Evolutionary conservation across 306 rosid species (phyloP).

Genomic region (Oxytropis ochrocephala): DNA sequence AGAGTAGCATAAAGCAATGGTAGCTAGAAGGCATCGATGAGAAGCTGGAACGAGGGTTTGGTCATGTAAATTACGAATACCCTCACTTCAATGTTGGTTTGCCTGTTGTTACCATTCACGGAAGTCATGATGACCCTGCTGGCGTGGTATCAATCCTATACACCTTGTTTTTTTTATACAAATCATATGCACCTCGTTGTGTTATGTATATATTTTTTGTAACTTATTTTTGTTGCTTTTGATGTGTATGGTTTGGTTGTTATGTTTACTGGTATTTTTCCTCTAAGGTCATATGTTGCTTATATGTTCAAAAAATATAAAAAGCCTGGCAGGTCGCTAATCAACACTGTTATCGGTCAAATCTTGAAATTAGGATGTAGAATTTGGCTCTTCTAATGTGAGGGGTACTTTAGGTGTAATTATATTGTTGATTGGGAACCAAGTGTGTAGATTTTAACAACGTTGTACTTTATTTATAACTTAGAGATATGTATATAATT

Average conservation of each 20-base stretch:
- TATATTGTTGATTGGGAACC: background rate
- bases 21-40: too few relatives aligned
- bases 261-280: background rate
- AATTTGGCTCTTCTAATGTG: background rate
- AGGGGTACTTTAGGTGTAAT: background rate
- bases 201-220: background rate
- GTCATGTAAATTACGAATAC: conserved; percentile 95
- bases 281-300: background rate
- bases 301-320: background rate
- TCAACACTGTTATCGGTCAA: background rate
- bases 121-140: conserved; percentile 97
- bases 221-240: background rate
- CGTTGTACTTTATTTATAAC: background rate
- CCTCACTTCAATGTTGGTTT: conserved; percentile 95
- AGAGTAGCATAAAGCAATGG: too few relatives aligned
- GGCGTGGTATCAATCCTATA: conserved; percentile 86
- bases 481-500: too few relatives aligned
- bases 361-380: background rate
- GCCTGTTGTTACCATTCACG: conserved; percentile 96
- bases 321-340: background rate
- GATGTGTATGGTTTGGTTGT: background rate
- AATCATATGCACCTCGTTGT: background rate
- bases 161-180: too few relatives aligned
- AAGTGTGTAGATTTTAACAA: background rate
- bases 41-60: too few relatives aligned